Evolutionary conservation across 2,329 filamentous ascomycete species (phyloP), one percentile per base, ranked within the genome.

Genomic region (Epichloe festucae): DNA sequence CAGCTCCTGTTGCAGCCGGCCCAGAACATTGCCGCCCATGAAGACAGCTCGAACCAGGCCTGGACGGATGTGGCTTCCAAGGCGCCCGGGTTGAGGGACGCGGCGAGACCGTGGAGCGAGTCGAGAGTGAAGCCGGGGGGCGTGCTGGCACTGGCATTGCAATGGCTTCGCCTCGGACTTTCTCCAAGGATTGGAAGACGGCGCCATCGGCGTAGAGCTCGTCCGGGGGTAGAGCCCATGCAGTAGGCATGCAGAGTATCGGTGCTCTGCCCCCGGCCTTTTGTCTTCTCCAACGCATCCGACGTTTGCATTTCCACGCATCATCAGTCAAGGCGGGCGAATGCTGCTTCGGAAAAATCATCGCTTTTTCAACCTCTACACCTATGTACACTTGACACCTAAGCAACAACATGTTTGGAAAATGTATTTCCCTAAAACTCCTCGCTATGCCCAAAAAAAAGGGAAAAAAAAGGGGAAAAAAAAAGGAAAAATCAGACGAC

Each of bases 41-140:
- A 75, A 75, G 62, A 23, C 15, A 65, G 50, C 11, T 78, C 75
- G 59, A 78, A 78, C 75, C 74, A 78, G 1, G 70, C 74, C 62
- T 78, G 75, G 27, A 78, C 71, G 15, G 75, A 75, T 31, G 74
- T 70, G 40, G 77, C 59, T 59, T 77, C 74, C 17, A 61, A 51
- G 48, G 61, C 55, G 31, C 68, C 65, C 3, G 67, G 65, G 59
- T 71, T 73, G 23, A 77, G 65, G 42, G 69, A 68, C 48, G 62
- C 59, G 1, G 75, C 73, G 2, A 78, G 67, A n/a, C 68, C 68
- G 53, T 69, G 63, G 21, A 78, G 67, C 15, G 64, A 63, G 34
- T 63, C 60, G 27, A 78, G 70, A 21, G 21, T 70, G 34, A 77
- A 65, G 42, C 65, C 60, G 0, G 65, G 19, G 19, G 19, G 19